phyloP scores from a whole-genome alignment of 2,329 filamentous ascomycete genomes.

The Fusarium sp. region DNA sequence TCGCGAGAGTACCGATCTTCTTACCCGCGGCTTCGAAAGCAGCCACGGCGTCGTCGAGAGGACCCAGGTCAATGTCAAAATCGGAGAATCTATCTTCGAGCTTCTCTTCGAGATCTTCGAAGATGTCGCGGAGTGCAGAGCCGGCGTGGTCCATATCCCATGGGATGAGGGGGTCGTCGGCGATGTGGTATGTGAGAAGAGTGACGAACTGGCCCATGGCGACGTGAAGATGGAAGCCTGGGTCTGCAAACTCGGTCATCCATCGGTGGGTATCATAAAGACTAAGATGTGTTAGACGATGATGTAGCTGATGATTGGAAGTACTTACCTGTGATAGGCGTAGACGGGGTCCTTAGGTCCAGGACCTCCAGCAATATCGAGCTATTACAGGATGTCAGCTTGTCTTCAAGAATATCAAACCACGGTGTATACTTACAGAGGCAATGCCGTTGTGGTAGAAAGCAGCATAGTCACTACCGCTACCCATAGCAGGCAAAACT shows the following conservation, averaged over 20 bases:
- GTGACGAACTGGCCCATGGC: conserved; percentile 59
- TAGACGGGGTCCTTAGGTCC: conserved; percentile 34
- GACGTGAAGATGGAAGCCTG: conserved; percentile 62
- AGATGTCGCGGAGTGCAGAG: conserved; percentile 23
- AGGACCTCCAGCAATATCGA: conserved; percentile 35
- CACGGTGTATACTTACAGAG: background rate
- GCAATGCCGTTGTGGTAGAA: conserved; percentile 37
- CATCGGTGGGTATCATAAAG: conserved; percentile 58
- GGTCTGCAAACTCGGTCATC: conserved; percentile 66
- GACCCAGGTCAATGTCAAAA: background rate
- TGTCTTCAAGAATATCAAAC: accelerated
- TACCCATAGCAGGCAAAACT: conserved; percentile 29
- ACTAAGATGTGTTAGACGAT: background rate
- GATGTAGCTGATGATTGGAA: accelerated
- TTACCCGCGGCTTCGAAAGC: conserved; percentile 22
- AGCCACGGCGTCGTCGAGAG: conserved; percentile 19
- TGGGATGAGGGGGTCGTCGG: conserved; percentile 30
- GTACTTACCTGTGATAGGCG: conserved; percentile 18
- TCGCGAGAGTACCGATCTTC: conserved; percentile 1
- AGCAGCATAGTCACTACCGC: conserved; percentile 35
- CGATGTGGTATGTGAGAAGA: conserved; percentile 34
- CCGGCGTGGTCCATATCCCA: conserved; percentile 33
- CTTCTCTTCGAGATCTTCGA: conserved; percentile 32
- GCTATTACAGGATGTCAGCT: background rate
- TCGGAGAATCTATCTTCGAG: conserved; percentile 15